These are phyloP conservation scores for Dacryopinax spathularia DNA, from an alignment of 768 basidiomycete genomes.

Conservation along the genomic window DNA sequence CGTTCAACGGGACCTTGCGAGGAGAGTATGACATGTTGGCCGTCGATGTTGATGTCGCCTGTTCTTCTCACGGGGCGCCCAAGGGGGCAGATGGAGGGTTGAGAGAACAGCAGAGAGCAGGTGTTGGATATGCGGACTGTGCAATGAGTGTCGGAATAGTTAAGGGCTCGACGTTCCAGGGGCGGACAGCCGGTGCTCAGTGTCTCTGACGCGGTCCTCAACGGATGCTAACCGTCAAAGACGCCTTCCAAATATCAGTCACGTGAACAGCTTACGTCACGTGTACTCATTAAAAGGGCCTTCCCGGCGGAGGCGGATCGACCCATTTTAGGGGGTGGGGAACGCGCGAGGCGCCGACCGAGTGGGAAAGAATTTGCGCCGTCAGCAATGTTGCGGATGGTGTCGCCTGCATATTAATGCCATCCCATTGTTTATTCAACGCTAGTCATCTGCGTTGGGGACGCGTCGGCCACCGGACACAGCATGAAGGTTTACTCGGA, in stretches of 20 bases:
- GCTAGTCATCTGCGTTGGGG: background rate
- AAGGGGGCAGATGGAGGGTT: background rate
- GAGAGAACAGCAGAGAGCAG: background rate
- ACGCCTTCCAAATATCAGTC: background rate
- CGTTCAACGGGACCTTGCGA: background rate
- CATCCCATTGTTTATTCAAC: background rate
- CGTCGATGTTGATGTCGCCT: background rate
- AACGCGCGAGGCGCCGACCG: background rate
- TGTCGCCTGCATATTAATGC: background rate
- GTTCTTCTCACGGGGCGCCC: background rate
- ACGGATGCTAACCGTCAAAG: conserved; percentile 2
- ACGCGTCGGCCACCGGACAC: background rate
- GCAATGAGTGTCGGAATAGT: background rate
- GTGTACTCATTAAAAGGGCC: background rate
- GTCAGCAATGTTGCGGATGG: background rate
- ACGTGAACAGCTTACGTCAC: background rate
- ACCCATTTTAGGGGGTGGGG: background rate
- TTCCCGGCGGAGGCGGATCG: conserved; percentile 1
- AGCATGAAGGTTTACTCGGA: background rate
- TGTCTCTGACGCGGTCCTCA: background rate
- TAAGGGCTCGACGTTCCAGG: background rate
- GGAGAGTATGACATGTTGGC: background rate
- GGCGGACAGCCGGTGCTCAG: background rate
- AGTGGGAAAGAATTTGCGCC: background rate
- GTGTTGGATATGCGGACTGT: background rate